Conservation (phyloP, 2,329 filamentous ascomycete species). For the Metarhizium brunneum region DNA sequence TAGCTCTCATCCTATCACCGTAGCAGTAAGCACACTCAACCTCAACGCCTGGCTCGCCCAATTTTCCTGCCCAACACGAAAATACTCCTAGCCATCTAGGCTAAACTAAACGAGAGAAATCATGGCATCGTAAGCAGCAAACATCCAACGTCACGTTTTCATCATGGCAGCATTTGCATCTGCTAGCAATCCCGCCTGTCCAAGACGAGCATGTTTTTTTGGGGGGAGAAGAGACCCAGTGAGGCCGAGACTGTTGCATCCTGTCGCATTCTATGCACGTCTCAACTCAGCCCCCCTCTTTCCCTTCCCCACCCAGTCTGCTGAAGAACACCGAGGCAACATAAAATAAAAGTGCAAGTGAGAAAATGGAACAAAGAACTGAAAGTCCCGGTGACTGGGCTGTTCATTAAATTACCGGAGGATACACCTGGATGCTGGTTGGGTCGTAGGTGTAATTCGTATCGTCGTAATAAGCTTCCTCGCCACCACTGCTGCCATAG, state of each 20-base stretch:
- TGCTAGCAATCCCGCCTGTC: neutral
- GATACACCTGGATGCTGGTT: neutral
- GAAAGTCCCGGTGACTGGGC: neutral
- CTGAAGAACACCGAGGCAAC: neutral
- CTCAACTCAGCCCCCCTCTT: neutral
- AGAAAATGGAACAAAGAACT: neutral
- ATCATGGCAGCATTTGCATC: neutral
- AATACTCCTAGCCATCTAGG: neutral
- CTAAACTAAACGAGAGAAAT: neutral
- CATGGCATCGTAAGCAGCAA: neutral
- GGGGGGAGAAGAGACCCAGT: neutral
- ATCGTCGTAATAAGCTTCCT: constrained; percentile 25
- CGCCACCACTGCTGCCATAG: constrained; percentile 23
- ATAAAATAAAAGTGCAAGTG: neutral
- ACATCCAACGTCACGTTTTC: neutral
- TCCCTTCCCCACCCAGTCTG: neutral
- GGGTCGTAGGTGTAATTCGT: constrained; percentile 18
- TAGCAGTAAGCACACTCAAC: neutral
- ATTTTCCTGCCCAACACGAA: neutral
- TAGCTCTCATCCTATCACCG: neutral
- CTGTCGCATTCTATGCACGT: neutral
- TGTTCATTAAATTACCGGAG: neutral
- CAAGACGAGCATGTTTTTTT: neutral
- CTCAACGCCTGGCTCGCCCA: neutral
- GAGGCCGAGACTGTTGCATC: neutral